These are phyloP conservation scores for Irpex rosettiformis DNA, from an alignment of 1,284 basidiomycete genomes.

Conservation along the genomic window DNA sequence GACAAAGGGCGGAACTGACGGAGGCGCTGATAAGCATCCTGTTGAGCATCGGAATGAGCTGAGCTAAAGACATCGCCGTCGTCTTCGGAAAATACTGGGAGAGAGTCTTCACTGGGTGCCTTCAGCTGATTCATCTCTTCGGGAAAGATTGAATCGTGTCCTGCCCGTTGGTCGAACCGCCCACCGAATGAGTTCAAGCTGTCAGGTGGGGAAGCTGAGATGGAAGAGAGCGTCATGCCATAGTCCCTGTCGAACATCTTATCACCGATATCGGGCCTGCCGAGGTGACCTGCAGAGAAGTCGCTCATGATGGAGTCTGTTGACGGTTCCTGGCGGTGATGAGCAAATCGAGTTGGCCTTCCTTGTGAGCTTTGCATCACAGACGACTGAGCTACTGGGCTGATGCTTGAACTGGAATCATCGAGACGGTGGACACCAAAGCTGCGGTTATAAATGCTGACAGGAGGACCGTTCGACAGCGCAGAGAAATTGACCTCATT, in stretches of 20 bases:
- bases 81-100: too few species aligned
- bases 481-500: slow-evolving; percentile 44
- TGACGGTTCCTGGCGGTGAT: slow-evolving; percentile 57
- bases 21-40: slow-evolving; percentile 13
- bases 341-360: slow-evolving; percentile 59
- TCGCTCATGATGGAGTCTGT: slow-evolving; percentile 64
- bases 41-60: slow-evolving; percentile 20
- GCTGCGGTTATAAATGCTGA: slow-evolving; percentile 67
- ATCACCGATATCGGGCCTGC: slow-evolving; percentile 77
- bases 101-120: too few species aligned
- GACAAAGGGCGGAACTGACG: slow-evolving; percentile 62
- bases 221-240: slow-evolving; percentile 57
- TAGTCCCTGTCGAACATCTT: slow-evolving; percentile 80
- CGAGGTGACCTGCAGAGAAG: slow-evolving; percentile 53
- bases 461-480: slow-evolving; percentile 52
- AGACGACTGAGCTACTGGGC: slow-evolving; percentile 49
- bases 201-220: slow-evolving; percentile 64
- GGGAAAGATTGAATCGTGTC: too few species aligned
- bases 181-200: slow-evolving; percentile 43
- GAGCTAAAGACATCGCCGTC: slow-evolving; percentile 62
- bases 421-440: slow-evolving; percentile 42
- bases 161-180: slow-evolving; percentile 62
- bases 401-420: slow-evolving; percentile 50
- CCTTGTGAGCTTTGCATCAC: slow-evolving; percentile 47
- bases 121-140: too few species aligned